Conservation (phyloP, 148 eudicot genomes). For the Camellia granthamiana region DNA sequence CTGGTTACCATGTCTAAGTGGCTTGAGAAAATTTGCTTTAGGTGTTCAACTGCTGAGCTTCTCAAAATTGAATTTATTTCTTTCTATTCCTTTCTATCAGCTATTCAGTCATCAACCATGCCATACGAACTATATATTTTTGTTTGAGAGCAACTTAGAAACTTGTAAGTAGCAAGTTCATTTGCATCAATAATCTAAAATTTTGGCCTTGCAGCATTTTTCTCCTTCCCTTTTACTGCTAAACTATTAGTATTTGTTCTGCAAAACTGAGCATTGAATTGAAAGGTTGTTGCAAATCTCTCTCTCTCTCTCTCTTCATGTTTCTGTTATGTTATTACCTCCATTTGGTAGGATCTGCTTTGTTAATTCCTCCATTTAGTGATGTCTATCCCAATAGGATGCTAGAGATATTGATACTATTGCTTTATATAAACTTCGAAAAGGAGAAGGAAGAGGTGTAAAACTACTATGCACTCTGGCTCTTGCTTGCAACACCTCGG, state of each 20-base stretch:
- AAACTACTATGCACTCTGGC: no score
- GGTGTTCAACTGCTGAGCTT: constrained; percentile 15
- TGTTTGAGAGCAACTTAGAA: neutral
- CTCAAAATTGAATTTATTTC: constrained; percentile 21
- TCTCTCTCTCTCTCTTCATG: neutral
- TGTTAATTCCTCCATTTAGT: no score
- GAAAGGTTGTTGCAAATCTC: neutral
- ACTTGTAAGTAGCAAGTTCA: neutral
- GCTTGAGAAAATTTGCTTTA: constrained; percentile 14
- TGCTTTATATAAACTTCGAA: no score
- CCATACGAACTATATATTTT: neutral
- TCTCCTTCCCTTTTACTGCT: neutral
- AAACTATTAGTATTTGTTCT: neutral
- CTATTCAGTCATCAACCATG: neutral
- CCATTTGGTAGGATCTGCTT: no score
- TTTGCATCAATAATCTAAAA: neutral
- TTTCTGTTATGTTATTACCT: no score
- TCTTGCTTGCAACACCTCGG: no score
- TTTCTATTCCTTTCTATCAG: neutral
- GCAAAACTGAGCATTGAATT: neutral
- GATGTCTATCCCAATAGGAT: no score
- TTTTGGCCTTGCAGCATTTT: neutral
- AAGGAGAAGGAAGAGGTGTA: no score
- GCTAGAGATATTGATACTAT: no score
- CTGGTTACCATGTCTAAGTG: constrained; percentile 55